Evolutionary conservation across 1,139 yeast genomes (phyloP).

Genomic region (Arxiozyma heterogenica): DNA sequence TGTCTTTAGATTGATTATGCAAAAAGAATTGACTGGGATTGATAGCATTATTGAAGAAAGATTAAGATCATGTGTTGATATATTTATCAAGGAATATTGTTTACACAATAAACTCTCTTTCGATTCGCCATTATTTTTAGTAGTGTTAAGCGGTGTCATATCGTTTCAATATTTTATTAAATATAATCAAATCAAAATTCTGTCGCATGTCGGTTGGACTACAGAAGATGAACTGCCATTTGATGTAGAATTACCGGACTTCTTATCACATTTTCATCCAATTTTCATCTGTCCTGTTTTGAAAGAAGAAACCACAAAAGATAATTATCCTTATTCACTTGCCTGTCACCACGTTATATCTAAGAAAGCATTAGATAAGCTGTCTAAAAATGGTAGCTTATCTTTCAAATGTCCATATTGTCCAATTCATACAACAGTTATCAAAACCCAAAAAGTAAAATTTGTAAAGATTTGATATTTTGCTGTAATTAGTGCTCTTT

Average conservation of each 20-base stretch:
- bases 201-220: constrained; percentile 45
- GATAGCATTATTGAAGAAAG: constrained; percentile 17
- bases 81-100: constrained; percentile 63
- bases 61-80: constrained; percentile 26
- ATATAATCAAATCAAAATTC: constrained; percentile 41
- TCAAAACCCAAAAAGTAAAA: constrained; percentile 24
- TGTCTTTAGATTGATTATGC: constrained; percentile 11
- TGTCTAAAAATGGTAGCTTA: constrained; percentile 33
- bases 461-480: constrained; percentile 22
- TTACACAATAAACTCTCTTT: constrained; percentile 48
- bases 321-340: constrained; percentile 52
- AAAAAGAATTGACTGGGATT: constrained; percentile 12
- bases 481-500: neutral
- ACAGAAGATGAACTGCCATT: constrained; percentile 50
- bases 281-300: constrained; percentile 87
- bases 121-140: constrained; percentile 62
- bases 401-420: constrained; percentile 63
- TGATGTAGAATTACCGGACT: constrained; percentile 46
- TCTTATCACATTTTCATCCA: constrained; percentile 56
- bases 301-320: constrained; percentile 63
- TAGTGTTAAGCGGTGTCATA: constrained; percentile 59
- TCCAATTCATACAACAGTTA: constrained; percentile 36
- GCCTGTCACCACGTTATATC: constrained; percentile 60
- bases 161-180: constrained; percentile 68
- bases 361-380: constrained; percentile 39